phyloP scores from a whole-genome alignment of 2,329 filamentous ascomycete genomes.

The Colletotrichum sansevieriae region DNA sequence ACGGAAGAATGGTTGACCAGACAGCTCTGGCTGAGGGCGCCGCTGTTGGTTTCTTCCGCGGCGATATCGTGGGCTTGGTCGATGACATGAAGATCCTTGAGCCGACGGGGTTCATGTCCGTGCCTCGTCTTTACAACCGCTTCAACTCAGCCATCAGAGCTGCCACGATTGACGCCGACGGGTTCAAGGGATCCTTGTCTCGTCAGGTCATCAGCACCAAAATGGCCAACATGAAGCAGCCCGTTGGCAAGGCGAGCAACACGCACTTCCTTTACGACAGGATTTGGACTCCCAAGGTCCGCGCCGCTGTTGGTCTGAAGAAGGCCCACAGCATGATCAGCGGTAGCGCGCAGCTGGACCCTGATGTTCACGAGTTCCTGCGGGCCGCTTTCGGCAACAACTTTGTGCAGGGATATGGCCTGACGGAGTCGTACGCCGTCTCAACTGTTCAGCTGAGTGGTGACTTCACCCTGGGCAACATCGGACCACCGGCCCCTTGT shows the following conservation, averaged over 20 bases:
- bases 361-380: conserved; percentile 88
- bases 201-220: conserved; percentile 85
- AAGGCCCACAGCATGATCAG: conserved; percentile 80
- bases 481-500: conserved; percentile 77
- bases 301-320: conserved; percentile 84
- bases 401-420: conserved; percentile 89
- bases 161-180: conserved; percentile 82
- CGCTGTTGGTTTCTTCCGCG: conserved; percentile 92
- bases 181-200: conserved; percentile 84
- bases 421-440: conserved; percentile 93
- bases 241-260: conserved; percentile 81
- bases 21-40: conserved; percentile 78
- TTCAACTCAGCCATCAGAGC: conserved; percentile 87
- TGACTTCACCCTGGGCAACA: conserved; percentile 85
- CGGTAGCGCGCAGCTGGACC: conserved; percentile 92
- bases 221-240: conserved; percentile 80
- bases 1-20: conserved; percentile 87
- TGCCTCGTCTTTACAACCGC: conserved; percentile 91
- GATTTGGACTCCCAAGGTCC: conserved; percentile 92
- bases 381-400: conserved; percentile 83
- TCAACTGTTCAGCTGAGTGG: conserved; percentile 75
- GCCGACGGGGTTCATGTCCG: conserved; percentile 87
- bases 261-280: conserved; percentile 83
- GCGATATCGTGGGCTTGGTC: conserved; percentile 85
- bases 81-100: conserved; percentile 92